phyloP scores from a whole-genome alignment of 2,329 filamentous ascomycete genomes.

The Penicillium aurantiogriseum region DNA sequence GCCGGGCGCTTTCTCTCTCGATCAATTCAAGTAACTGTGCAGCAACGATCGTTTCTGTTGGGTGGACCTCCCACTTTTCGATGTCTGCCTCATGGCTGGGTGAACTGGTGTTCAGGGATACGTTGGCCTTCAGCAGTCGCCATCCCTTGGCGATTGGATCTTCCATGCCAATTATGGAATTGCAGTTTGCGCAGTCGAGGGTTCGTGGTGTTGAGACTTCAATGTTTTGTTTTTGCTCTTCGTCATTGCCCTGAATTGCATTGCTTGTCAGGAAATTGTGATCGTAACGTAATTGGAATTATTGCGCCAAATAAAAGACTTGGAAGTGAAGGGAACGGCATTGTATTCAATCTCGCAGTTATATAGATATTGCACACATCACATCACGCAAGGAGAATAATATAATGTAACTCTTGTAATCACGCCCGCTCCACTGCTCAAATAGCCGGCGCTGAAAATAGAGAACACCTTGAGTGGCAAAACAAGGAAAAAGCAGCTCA shows the following conservation, averaged over 20 bases:
- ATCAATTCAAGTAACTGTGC: slow-evolving; percentile 57
- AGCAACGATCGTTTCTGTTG: slow-evolving; percentile 46
- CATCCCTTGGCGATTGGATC: slow-evolving; percentile 44
- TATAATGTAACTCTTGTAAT: slow-evolving; percentile 40
- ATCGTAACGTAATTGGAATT: neutral
- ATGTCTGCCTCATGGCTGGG: slow-evolving; percentile 29
- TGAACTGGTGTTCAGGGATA: slow-evolving; percentile 28
- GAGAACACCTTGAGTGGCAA: slow-evolving; percentile 11
- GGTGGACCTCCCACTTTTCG: slow-evolving; percentile 30
- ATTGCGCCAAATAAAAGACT: neutral
- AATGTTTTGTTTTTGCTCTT: slow-evolving; percentile 32
- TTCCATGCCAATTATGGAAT: slow-evolving; percentile 40
- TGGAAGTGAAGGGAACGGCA: neutral
- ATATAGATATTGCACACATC: neutral
- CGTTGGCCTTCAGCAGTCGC: slow-evolving; percentile 52
- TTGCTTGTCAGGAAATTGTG: slow-evolving; percentile 15
- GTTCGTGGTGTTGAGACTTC: slow-evolving; percentile 32
- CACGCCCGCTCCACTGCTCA: slow-evolving; percentile 32
- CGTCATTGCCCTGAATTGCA: slow-evolving; percentile 20
- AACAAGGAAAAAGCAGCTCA: neutral
- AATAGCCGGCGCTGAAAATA: slow-evolving; percentile 15
- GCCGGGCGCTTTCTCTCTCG: slow-evolving; percentile 55
- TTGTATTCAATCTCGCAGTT: slow-evolving; percentile 11
- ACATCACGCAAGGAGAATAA: neutral
- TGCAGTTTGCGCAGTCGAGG: slow-evolving; percentile 34